Evolutionary conservation across 2,329 filamentous ascomycete genomes (phyloP).

Genomic region (Anisogramma anomala): DNA sequence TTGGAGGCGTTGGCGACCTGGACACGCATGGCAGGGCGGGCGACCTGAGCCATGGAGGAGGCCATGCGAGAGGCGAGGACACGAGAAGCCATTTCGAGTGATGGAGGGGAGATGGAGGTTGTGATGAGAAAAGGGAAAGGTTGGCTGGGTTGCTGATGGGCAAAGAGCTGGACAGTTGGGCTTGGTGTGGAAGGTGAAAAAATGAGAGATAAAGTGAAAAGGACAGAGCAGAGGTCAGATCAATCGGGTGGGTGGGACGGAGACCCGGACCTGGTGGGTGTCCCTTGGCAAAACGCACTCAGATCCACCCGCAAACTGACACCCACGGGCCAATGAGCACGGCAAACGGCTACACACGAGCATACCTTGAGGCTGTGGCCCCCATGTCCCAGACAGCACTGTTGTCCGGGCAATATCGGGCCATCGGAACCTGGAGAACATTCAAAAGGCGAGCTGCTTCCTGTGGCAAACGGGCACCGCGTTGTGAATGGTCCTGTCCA

Average conservation of each 20-base stretch:
- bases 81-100: slow-evolving; percentile 69
- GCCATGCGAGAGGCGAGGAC: slow-evolving; percentile 68
- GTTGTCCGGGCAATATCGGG: slow-evolving; percentile 15
- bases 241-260: slow-evolving; percentile 15
- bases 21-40: slow-evolving; percentile 61
- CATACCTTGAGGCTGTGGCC: slow-evolving; percentile 19
- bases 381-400: slow-evolving; percentile 15
- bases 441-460: slow-evolving; percentile 8
- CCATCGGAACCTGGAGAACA: slow-evolving; percentile 11
- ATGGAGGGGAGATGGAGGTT: slow-evolving; percentile 33
- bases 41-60: slow-evolving; percentile 67
- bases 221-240: slow-evolving; percentile 18
- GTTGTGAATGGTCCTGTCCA: background rate
- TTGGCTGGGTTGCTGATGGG: slow-evolving; percentile 18
- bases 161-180: slow-evolving; percentile 19
- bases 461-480: background rate
- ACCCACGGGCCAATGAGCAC: slow-evolving; percentile 21
- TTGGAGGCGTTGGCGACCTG: slow-evolving; percentile 55
- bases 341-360: slow-evolving; percentile 16
- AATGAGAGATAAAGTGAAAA: slow-evolving; percentile 21
- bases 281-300: slow-evolving; percentile 14
- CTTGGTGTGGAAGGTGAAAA: slow-evolving; percentile 16
- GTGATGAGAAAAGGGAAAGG: slow-evolving; percentile 24
- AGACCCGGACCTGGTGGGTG: slow-evolving; percentile 15
- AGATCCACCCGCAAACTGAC: slow-evolving; percentile 18